Evolutionary conservation across 176 grass and related monocot genomes (phyloP), one percentile per base, ranked within the genome.

Genomic region (Carex myosuroides): DNA sequence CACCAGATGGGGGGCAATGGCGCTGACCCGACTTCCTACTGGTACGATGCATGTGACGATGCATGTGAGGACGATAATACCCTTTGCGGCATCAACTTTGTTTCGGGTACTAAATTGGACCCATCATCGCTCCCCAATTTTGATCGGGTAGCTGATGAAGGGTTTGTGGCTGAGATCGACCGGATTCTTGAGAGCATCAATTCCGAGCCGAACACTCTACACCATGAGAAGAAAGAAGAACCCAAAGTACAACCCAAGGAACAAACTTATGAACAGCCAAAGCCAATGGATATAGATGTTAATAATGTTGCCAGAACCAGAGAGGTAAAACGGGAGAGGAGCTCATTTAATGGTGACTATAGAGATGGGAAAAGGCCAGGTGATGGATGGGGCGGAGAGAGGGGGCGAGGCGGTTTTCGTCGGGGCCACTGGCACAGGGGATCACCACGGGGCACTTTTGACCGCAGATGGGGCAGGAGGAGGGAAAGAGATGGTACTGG

Each of bases 101-200:
- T 66, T n/a, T 76, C 87, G 13, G 87, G 86, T 53, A 85, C 89
- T 1, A 89, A 95, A 58, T 95, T 95, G 82, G 91, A 93, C 76
- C 91, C 89, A 13, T 85, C 91, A 11, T 60, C 85, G 58, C 85
- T 98, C 13, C 91, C 96, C 16, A 79, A 71, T 7, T 82, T 98
- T 39, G 91, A 90, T 84, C 26, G 39, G 74, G 80, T 72, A 55
- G 84, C 80, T 12, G 96, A 95, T 73, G 93, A 90, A 26, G 93
- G 96, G n/a, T 92, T 93, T 79, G 90, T 95, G 70, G 89, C 91
- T 20, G 96, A 98, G 88, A 98, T 98, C 65, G 96, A 98, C 55
- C 85, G 89, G 59, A 95, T 99, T 71, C 88, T 95, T 48, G 91
- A 99, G 85, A 99, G 93, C 83, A 95, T 99, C 64, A 95, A 95